Evolutionary conservation across 2,329 filamentous ascomycete species (phyloP), one percentile per base, ranked within the genome.

Genomic region (Cryphonectria naterciae): DNA sequence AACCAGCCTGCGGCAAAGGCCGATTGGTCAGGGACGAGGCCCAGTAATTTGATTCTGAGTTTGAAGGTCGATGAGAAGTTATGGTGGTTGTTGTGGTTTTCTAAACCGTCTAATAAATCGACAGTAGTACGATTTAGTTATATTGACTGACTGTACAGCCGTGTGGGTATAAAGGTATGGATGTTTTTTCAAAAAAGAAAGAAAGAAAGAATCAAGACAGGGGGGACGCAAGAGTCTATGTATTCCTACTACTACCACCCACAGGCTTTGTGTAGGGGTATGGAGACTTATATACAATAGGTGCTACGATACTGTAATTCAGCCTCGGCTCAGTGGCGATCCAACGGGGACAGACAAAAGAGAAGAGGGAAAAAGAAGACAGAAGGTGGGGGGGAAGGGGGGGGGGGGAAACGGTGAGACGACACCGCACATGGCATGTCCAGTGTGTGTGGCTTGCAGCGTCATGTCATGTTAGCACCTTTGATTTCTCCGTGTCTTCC

Each of bases 1-100:
- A 46, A 52, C 63, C 41, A 46, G 63, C 41, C 63, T 41, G 63
- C 63, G 41, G 63, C 15, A 17, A 35, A 49, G 41, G 63, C 63
- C 63, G 63, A 65, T 65, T 46, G 41, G 39, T 11, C 63, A 62
- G 39, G 41, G 61, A 17, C 62, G 43, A 28, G 58, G 58, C 17
- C 43, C 43, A 49, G 41, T 8, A 28, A 49, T 65, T 13, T 15
- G 49, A 35, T 52, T 19, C 22, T 10, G 60, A 46, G 25, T 28
- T 11, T 32, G 35, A 28, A 35, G 25, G 17, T 17, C 4, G 6
- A 28, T 17, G 25, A 15, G 52, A 17, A 32, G 15, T 28, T 52
- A 4, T 28, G n/a, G 22, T 49, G 22, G 6, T 49, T 8, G 19
- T 49, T 22, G 19, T 8, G 17, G 43, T 49, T n/a, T 11, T 15